These are phyloP conservation scores for Vicia sativa DNA, from an alignment of 306 rosid species.

Conservation along the genomic window DNA sequence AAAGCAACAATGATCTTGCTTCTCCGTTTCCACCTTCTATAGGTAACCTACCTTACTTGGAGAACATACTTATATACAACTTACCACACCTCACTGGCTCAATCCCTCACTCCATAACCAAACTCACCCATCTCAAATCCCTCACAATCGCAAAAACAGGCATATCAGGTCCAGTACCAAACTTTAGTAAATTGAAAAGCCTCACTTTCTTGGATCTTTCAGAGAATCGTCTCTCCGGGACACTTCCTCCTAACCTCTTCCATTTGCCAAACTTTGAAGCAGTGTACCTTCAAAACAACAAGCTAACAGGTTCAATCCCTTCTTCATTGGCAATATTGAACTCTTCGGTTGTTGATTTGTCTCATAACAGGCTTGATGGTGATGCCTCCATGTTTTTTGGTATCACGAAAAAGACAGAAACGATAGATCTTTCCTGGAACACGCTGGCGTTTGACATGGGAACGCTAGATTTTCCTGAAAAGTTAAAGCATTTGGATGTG, in stretches of 20 bases:
- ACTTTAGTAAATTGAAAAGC: neutral
- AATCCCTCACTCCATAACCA: neutral
- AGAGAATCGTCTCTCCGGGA: slow-evolving; percentile 1
- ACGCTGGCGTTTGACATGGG: slow-evolving; percentile 7
- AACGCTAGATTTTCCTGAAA: neutral
- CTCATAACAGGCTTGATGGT: slow-evolving; percentile 58
- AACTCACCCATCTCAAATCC: neutral
- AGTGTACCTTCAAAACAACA: slow-evolving; percentile 46
- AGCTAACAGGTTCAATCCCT: slow-evolving; percentile 50
- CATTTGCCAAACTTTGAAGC: slow-evolving; percentile 22
- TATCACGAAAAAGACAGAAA: slow-evolving; percentile 18
- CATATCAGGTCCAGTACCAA: slow-evolving; percentile 5
- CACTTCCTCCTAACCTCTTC: slow-evolving; percentile 16
- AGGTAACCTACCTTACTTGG: slow-evolving; percentile 56
- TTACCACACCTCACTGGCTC: slow-evolving; percentile 46
- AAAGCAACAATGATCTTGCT: slow-evolving; percentile 1
- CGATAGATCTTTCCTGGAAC: slow-evolving; percentile 1
- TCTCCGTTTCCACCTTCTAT: slow-evolving; percentile 56
- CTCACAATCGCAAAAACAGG: neutral
- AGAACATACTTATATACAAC: slow-evolving; percentile 39
- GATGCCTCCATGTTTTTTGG: slow-evolving; percentile 62
- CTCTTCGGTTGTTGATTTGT: slow-evolving; percentile 35
- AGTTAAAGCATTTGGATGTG: neutral
- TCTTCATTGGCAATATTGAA: slow-evolving; percentile 38
- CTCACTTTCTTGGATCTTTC: slow-evolving; percentile 27